A percentile compares a stretch with the other conserved stretches of the same genome.
Conservation (phyloP, 192 early-diverging fungal genomes). For the Rhizophlyctis rosea region DNA sequence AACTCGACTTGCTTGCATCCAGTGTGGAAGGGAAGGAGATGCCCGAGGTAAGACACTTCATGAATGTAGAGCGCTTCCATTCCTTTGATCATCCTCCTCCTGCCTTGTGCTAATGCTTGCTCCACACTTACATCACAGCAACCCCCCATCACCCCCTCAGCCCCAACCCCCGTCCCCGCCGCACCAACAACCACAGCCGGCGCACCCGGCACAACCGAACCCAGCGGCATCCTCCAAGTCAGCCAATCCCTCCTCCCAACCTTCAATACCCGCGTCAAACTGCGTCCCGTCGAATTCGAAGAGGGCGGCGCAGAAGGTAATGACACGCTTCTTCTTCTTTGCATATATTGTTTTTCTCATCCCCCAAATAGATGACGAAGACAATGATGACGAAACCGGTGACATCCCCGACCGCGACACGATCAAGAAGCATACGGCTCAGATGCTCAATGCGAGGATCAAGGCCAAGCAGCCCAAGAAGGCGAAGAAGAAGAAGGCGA, state of each 20-base stretch:
- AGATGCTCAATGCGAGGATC: conserved; percentile 55
- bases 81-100: not conserved
- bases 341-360: too few relatives aligned
- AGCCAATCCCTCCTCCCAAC: conserved; percentile 44
- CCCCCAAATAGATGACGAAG: conserved; percentile 56
- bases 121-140: not conserved
- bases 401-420: conserved; percentile 59
- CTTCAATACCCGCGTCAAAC: conserved; percentile 59
- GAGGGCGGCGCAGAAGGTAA: conserved; percentile 50
- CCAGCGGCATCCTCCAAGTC: conserved; percentile 49
- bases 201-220: conserved; percentile 26
- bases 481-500: conserved; percentile 57
- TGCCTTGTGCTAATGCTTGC: not conserved
- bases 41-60: conserved; percentile 43
- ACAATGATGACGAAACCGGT: conserved; percentile 54
- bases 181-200: conserved; percentile 19
- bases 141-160: not conserved
- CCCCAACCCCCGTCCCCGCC: conserved; percentile 1
- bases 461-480: conserved; percentile 60
- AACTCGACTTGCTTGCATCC: conserved; percentile 41
- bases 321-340: too few relatives aligned
- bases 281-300: conserved; percentile 57
- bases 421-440: conserved; percentile 60
- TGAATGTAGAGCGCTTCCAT: not conserved
- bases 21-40: conserved; percentile 52